Conservation (phyloP, 495 filamentous ascomycete genomes). For the Penicillium verhagenii region DNA sequence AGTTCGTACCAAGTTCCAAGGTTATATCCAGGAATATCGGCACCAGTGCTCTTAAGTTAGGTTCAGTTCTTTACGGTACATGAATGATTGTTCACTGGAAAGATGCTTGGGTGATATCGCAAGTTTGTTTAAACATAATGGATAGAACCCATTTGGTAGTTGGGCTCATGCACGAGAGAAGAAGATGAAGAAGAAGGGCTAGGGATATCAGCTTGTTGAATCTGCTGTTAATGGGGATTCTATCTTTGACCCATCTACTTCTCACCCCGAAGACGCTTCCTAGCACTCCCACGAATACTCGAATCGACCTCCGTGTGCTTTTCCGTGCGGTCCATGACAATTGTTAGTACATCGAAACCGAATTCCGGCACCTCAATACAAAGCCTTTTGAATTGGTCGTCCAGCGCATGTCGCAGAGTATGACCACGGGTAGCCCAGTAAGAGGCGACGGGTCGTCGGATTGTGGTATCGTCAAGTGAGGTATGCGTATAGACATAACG, state of each 20-base stretch:
- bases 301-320: conserved; percentile 42
- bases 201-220: too few relatives aligned
- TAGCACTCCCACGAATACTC: conserved; percentile 28
- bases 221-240: too few relatives aligned
- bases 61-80: too few relatives aligned
- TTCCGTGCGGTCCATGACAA: conserved; percentile 66
- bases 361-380: conserved; percentile 91
- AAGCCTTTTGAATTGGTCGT: conserved; percentile 74
- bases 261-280: conserved; percentile 34
- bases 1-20: too few relatives aligned
- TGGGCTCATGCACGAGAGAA: too few relatives aligned
- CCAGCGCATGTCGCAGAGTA: conserved; percentile 77
- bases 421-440: conserved; percentile 87
- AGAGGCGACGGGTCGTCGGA: conserved; percentile 80
- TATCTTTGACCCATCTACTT: conserved; percentile 10
- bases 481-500: conserved; percentile 86
- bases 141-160: too few relatives aligned
- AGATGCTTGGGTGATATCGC: too few relatives aligned
- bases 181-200: neutral
- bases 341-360: conserved; percentile 79
- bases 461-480: conserved; percentile 60
- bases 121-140: too few relatives aligned
- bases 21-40: too few relatives aligned
- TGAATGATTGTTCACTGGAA: too few relatives aligned
- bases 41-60: too few relatives aligned